Evolutionary conservation across 768 basidiomycete genomes (phyloP).

Genomic region (Boletus pseudo-olivaceus): DNA sequence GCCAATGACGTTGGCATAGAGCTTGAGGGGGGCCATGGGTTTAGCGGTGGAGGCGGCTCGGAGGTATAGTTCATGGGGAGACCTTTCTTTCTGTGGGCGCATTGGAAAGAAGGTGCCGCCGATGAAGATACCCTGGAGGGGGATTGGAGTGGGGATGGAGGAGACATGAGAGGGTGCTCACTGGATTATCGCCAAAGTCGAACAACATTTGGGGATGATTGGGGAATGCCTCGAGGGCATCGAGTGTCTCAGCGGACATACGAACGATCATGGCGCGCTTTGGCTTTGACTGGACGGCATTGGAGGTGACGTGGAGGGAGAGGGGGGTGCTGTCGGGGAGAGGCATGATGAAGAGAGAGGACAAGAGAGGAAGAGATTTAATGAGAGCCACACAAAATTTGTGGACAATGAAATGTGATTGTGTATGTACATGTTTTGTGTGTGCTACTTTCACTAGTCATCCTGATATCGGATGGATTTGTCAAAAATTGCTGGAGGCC

Average conservation of each 20-base stretch:
- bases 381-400: no score
- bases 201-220: slow-evolving; percentile 50
- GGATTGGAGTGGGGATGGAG: not conserved
- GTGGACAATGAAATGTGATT: no score
- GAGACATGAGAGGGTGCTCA: slow-evolving; percentile 33
- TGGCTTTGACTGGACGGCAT: slow-evolving; percentile 52
- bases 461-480: slow-evolving; percentile 19
- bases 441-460: not conserved
- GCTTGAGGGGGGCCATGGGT: slow-evolving; percentile 63
- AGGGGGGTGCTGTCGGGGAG: slow-evolving; percentile 54
- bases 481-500: slow-evolving; percentile 93
- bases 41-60: slow-evolving; percentile 55
- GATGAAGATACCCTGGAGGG: slow-evolving; percentile 58
- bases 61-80: slow-evolving; percentile 70
- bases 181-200: slow-evolving; percentile 59
- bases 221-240: slow-evolving; percentile 54
- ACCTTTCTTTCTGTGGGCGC: slow-evolving; percentile 48
- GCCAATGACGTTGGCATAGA: slow-evolving; percentile 70
- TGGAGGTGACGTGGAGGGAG: slow-evolving; percentile 55
- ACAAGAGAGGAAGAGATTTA: no score
- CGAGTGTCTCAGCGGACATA: slow-evolving; percentile 68
- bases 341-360: slow-evolving; percentile 47
- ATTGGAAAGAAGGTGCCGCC: slow-evolving; percentile 64
- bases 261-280: slow-evolving; percentile 77
- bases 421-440: no score